Percentiles rank a stretch among this genome's conserved stretches.
phyloP scores from a whole-genome alignment of 768 basidiomycete species.

The Harrya chromipes region DNA sequence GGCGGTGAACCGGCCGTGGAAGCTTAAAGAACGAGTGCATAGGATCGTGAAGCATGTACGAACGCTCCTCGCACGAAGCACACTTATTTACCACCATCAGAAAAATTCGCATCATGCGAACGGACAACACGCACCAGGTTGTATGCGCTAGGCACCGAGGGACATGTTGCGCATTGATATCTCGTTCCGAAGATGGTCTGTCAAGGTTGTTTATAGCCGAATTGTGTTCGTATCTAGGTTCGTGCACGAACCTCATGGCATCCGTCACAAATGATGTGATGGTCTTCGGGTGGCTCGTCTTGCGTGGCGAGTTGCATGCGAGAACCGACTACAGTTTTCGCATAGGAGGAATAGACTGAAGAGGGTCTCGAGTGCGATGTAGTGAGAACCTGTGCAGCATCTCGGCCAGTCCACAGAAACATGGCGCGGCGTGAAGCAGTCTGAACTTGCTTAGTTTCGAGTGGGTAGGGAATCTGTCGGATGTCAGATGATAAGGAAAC shows the following conservation, averaged over 20 bases:
- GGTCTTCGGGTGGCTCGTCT: slow-evolving; percentile 41
- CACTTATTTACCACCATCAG: slow-evolving; percentile 49
- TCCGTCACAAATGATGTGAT: slow-evolving; percentile 57
- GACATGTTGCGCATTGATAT: slow-evolving; percentile 90
- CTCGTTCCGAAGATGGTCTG: slow-evolving; percentile 75
- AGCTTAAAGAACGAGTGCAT: slow-evolving; percentile 88
- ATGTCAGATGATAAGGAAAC: slow-evolving; percentile 3
- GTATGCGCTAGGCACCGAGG: slow-evolving; percentile 66
- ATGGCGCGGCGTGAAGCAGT: slow-evolving; percentile 73
- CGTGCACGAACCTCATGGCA: slow-evolving; percentile 52
- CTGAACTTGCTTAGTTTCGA: slow-evolving; percentile 70
- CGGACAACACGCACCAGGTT: slow-evolving; percentile 56
- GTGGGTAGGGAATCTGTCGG: slow-evolving; percentile 77
- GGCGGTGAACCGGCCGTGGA: slow-evolving; percentile 69
- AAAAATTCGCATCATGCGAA: too few species aligned
- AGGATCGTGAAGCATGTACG: slow-evolving; percentile 78
- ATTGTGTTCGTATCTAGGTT: neutral
- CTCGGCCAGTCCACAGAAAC: slow-evolving; percentile 71
- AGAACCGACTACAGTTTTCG: slow-evolving; percentile 63
- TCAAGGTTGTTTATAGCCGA: neutral
- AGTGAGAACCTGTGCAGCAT: slow-evolving; percentile 60
- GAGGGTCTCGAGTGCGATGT: slow-evolving; percentile 48
- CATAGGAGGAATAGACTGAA: slow-evolving; percentile 61
- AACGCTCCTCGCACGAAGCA: slow-evolving; percentile 70
- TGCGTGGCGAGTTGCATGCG: slow-evolving; percentile 34